A percentile compares a stretch with the other conserved stretches of the same genome.
Evolutionary conservation across 2,329 filamentous ascomycete species (phyloP).

Genomic region (Fusarium algeriense): DNA sequence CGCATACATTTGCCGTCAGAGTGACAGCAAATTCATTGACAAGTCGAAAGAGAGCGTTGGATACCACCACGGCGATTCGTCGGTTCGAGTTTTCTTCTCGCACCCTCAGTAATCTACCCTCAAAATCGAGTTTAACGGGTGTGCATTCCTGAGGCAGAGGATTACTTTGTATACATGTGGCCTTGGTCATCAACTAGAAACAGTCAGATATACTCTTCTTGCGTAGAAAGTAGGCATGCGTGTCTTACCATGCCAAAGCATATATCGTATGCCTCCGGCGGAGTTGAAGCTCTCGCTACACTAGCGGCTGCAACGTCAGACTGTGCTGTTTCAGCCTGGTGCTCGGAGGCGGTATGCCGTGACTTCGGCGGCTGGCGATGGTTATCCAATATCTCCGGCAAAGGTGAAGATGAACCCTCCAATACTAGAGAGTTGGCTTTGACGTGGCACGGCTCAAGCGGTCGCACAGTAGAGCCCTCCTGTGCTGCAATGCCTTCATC

Average conservation of each 20-base stretch:
- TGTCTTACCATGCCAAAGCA: background rate
- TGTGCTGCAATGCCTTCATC: background rate
- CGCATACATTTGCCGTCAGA: background rate
- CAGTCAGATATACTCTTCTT: background rate
- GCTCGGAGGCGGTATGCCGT: background rate
- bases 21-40: background rate
- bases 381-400: too few species aligned
- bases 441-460: background rate
- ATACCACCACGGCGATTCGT: background rate
- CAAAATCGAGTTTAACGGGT: background rate
- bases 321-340: background rate
- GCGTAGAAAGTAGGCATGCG: fast-evolving
- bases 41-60: background rate
- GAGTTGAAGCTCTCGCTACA: too few species aligned
- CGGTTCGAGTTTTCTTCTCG: background rate
- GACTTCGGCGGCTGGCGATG: too few species aligned
- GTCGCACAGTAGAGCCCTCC: background rate
- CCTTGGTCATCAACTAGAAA: background rate
- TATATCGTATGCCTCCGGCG: background rate
- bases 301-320: background rate
- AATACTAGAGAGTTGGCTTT: too few species aligned
- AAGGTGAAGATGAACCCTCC: too few species aligned
- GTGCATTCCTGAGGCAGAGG: background rate
- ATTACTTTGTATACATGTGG: background rate
- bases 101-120: background rate